Base-by-base conservation (phyloP, 208 protist species). In the Crithidia bombi region DNA sequence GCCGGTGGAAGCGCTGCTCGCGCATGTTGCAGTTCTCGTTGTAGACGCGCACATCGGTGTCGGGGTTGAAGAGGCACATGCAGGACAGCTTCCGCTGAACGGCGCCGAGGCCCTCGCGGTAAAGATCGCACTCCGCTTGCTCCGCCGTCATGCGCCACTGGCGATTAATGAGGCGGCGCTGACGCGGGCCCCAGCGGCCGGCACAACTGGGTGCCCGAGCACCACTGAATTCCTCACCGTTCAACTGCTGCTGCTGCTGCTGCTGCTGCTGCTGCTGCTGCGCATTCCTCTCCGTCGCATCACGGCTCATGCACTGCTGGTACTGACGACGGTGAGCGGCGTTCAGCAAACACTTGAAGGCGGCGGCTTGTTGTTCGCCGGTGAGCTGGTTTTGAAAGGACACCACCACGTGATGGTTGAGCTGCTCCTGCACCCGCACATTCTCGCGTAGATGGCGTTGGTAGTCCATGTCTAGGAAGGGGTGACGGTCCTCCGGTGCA, bases 11-110 rank as follows among this genome's bases (percentile, higher is more conserved):
- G 0, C 75, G 79, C 49, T 73, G 62, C 46, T 79, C 65, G n/a
- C 81, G 78, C 56, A 52, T 32, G 17, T 62, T 61, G 32, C 78
- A 69, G 61, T 69, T 77, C 44, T 87, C 85, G 23, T 70, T 46
- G 47, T 88, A 88, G n/a, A 66, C 47, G 17, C 81, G 79, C 5
- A 75, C 55, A 51, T 88, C 82, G 26, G 55, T 81, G 49, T 85
- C 62, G 4, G 86, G 67, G 69, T 89, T 88, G 69, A 88, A 91
- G 28, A 91, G 51, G 65, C 82, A 89, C 76, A 88, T 78, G 66
- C 75, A 86, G n/a, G 82, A 91, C n/a, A 89, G 56, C 33, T 79
- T 61, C 5, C 81, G 86, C 70, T 81, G 83, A 26, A 85, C 66
- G 5, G 63, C 56, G 0, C 50, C 50, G 21, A 43, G 69, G 44